phyloP scores from a whole-genome alignment of 2,329 filamentous ascomycete species.

The Hawksworthiomyces lignivorus region DNA sequence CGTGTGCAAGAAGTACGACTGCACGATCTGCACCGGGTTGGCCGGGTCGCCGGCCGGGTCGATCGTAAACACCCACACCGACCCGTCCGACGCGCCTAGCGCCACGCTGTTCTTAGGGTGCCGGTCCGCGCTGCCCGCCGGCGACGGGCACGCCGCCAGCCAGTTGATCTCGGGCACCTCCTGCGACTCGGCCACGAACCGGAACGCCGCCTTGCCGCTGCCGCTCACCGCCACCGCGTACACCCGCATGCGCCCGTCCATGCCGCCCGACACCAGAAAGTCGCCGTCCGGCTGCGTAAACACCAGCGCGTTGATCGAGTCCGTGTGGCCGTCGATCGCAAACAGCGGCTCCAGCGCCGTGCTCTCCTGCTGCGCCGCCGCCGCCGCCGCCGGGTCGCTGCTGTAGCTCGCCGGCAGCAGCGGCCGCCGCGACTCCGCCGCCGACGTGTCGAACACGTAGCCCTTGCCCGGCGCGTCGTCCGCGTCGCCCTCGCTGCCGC shows the following conservation, averaged over 20 bases:
- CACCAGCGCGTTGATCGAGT: slow-evolving; percentile 78
- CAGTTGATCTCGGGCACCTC: slow-evolving; percentile 97
- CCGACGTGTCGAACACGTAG: slow-evolving; percentile 73
- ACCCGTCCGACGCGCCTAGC: slow-evolving; percentile 81
- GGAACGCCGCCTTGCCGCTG: slow-evolving; percentile 27
- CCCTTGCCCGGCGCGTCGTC: slow-evolving; percentile 65
- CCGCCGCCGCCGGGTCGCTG: slow-evolving; percentile 52
- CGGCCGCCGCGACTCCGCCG: slow-evolving; percentile 55
- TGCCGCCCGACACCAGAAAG: slow-evolving; percentile 75
- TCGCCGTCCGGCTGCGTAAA: slow-evolving; percentile 81
- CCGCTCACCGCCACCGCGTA: slow-evolving; percentile 50
- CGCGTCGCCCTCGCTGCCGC: slow-evolving; percentile 58
- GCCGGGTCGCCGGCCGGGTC: slow-evolving; percentile 50
- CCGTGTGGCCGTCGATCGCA: slow-evolving; percentile 79
- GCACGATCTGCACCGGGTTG: slow-evolving; percentile 68
- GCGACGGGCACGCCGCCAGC: slow-evolving; percentile 67
- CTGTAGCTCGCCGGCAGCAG: slow-evolving; percentile 72
- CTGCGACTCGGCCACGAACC: slow-evolving; percentile 67
- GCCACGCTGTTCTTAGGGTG: slow-evolving; percentile 80
- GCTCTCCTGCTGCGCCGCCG: slow-evolving; percentile 36
- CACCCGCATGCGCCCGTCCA: slow-evolving; percentile 75
- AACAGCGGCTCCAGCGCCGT: slow-evolving; percentile 58
- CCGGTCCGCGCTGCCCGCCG: slow-evolving; percentile 30
- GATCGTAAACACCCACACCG: slow-evolving; percentile 92
- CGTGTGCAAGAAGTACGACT: slow-evolving; percentile 89